phyloP scores from a whole-genome alignment of 768 basidiomycete species.

The Suillus spraguei region DNA sequence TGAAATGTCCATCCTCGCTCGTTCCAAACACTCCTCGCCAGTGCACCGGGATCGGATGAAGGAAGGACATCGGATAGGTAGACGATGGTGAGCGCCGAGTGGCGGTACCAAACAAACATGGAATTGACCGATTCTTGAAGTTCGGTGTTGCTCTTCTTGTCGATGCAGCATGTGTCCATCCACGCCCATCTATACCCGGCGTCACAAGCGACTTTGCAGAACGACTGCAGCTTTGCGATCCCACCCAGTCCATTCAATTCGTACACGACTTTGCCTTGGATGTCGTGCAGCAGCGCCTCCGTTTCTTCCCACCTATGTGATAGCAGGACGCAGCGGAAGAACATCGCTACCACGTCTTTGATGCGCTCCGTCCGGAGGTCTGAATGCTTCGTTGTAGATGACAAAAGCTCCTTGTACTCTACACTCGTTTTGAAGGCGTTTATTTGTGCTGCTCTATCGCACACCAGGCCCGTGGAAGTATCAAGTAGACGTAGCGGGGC shows the following conservation, averaged over 20 bases:
- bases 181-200: not conserved
- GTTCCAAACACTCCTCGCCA: too few relatives aligned
- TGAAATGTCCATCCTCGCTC: too few relatives aligned
- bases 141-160: too few relatives aligned
- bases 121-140: too few relatives aligned
- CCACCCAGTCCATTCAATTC: not conserved
- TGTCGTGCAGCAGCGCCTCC: not conserved
- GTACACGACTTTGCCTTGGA: not conserved
- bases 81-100: too few relatives aligned
- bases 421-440: not conserved
- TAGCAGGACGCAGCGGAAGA: not conserved
- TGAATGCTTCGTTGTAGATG: not conserved
- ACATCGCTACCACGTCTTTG: not conserved
- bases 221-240: not conserved
- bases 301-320: not conserved
- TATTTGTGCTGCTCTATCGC: not conserved
- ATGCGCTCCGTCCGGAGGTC: not conserved
- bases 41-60: too few relatives aligned
- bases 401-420: not conserved
- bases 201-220: not conserved
- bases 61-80: too few relatives aligned
- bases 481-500: not conserved
- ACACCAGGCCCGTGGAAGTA: not conserved
- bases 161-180: not conserved
- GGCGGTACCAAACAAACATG: too few relatives aligned